Conservation (phyloP, 1,284 basidiomycete genomes). For the Anthracocystis panici-leucophaei region DNA sequence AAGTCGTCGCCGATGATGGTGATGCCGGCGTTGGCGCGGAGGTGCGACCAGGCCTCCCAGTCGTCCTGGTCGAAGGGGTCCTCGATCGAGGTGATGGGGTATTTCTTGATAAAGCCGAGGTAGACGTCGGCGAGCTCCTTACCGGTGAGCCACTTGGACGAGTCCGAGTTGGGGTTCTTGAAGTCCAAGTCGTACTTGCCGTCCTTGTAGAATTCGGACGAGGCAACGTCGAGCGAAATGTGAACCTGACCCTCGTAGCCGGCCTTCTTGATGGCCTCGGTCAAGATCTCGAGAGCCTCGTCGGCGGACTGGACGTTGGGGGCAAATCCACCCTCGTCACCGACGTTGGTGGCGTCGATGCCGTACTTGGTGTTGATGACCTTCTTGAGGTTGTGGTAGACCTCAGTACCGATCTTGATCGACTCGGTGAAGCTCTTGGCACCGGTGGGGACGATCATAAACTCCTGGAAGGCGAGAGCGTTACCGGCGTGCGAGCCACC, state of each 20-base stretch:
- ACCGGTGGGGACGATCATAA: slow-evolving; percentile 99
- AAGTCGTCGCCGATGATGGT: slow-evolving; percentile 97
- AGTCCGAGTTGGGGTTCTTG: slow-evolving; percentile 99
- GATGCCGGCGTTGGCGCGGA: slow-evolving; percentile 74
- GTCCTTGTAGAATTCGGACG: slow-evolving; percentile 99
- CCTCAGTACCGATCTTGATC: slow-evolving; percentile 98
- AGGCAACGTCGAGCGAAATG: slow-evolving; percentile 98
- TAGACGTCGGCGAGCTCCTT: slow-evolving; percentile 94
- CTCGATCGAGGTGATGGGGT: slow-evolving; percentile 81
- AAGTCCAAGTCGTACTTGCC: slow-evolving; percentile 99
- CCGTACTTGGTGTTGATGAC: slow-evolving; percentile 99
- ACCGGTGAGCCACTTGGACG: slow-evolving; percentile 92
- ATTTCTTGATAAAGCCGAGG: slow-evolving; percentile 73
- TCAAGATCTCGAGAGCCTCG: slow-evolving; percentile 95
- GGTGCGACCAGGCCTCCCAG: slow-evolving; percentile 97
- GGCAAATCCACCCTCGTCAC: slow-evolving; percentile 99
- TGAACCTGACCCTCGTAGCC: slow-evolving; percentile 99
- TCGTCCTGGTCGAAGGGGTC: slow-evolving; percentile 99
- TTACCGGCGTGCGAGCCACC: slow-evolving; percentile 99
- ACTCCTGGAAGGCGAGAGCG: slow-evolving; percentile 87
- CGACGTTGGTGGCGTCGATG: slow-evolving; percentile 98
- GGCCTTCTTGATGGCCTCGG: slow-evolving; percentile 95
- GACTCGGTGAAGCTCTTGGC: slow-evolving; percentile 97
- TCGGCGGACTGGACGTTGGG: slow-evolving; percentile 97
- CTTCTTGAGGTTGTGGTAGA: slow-evolving; percentile 98